Evolutionary conservation across 345 rosid species (phyloP).

Genomic region (Reutealis trisperma): DNA sequence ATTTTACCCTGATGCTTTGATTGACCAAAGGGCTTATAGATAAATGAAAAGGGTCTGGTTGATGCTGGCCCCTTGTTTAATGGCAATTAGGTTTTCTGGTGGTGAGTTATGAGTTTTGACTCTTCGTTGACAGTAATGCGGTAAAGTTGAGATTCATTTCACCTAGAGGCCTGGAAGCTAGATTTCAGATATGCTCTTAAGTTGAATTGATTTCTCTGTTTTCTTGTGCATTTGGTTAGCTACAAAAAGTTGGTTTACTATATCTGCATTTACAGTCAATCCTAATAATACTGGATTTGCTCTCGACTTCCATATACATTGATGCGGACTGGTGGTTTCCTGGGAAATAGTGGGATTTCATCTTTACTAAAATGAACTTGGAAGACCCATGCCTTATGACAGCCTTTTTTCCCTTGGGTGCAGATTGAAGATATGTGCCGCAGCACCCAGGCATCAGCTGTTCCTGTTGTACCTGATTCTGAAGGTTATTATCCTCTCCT

Average conservation of each 20-base stretch:
- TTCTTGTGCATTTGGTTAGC: background rate
- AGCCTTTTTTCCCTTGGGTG: conserved; percentile 11
- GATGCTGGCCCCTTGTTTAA: background rate
- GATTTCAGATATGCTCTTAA: background rate
- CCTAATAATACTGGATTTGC: background rate
- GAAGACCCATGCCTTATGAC: background rate
- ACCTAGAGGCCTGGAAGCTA: background rate
- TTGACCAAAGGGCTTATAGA: background rate
- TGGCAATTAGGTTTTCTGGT: background rate
- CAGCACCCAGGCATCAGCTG: conserved; percentile 71
- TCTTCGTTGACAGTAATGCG: background rate
- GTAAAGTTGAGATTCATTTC: background rate
- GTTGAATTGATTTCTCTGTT: background rate
- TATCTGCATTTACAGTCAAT: background rate
- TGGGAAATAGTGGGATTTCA: background rate
- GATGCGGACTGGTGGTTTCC: background rate
- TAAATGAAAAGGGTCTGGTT: background rate
- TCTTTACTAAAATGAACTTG: background rate
- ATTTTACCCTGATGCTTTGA: background rate
- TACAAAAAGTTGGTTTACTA: too few species aligned
- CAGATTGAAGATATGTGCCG: conserved; percentile 92
- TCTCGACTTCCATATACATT: background rate
- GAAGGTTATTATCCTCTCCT: conserved; percentile 54
- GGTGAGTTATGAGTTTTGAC: background rate
- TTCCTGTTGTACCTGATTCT: conserved; percentile 88